Evolutionary conservation across 2,329 filamentous ascomycete genomes (phyloP).

Genomic region (Zymoseptoria brevis): DNA sequence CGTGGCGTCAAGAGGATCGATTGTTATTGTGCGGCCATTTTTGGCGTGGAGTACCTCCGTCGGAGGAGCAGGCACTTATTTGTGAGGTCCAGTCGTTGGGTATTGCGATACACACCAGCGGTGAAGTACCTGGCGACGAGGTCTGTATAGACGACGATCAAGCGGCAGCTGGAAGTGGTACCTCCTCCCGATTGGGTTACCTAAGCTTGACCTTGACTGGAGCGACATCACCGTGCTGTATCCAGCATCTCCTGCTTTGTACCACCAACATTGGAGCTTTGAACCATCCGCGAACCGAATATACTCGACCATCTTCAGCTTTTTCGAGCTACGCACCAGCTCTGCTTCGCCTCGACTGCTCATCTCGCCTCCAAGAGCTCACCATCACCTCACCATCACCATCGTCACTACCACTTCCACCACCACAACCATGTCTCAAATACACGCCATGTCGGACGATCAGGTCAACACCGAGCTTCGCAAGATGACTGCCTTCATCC

Average conservation of each 20-base stretch:
- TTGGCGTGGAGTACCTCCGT: neutral
- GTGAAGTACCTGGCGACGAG: neutral
- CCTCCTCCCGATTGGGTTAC: neutral
- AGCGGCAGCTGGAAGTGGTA: neutral
- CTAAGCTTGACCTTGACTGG: neutral
- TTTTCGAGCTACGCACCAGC: neutral
- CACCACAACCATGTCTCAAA: constrained; percentile 68
- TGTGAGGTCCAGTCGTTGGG: neutral
- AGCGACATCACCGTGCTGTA: neutral
- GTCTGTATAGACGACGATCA: neutral
- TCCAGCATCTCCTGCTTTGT: neutral
- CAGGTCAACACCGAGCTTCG: constrained; percentile 96
- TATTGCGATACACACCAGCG: neutral
- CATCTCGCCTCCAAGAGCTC: constrained; percentile 3
- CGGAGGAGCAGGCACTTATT: neutral
- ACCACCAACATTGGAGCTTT: constrained; percentile 1
- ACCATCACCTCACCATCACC: constrained; percentile 7
- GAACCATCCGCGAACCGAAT: neutral
- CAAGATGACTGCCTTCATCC: constrained; percentile 99
- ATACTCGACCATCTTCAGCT: neutral
- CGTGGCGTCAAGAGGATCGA: neutral
- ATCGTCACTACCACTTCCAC: constrained; percentile 2
- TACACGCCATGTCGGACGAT: constrained; percentile 93
- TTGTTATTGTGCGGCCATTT: neutral
- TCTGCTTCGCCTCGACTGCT: neutral